phyloP scores from a whole-genome alignment of 192 early-diverging fungal genomes.

The Thoreauomyces humboldtii region DNA sequence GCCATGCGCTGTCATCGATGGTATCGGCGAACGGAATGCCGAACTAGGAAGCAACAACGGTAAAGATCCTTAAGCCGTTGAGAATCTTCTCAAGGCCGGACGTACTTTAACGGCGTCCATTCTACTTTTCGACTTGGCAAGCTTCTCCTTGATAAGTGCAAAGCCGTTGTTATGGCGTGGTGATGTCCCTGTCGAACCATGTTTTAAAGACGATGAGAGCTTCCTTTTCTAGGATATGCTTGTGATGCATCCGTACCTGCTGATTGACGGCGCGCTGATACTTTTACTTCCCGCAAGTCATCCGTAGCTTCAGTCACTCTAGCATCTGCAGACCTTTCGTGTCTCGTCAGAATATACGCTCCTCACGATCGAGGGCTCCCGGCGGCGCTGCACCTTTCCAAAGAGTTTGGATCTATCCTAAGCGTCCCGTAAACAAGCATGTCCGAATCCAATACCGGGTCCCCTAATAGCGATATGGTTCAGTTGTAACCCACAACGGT shows the following conservation, averaged over 20 bases:
- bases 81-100: not conserved
- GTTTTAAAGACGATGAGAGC: not conserved
- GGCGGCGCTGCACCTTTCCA: slow-evolving; percentile 23
- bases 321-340: slow-evolving; percentile 12
- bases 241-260: slow-evolving; percentile 11
- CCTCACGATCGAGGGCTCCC: too few species aligned
- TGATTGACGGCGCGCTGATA: slow-evolving; percentile 9
- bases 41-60: slow-evolving; percentile 25
- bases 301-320: slow-evolving; percentile 9
- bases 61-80: too few species aligned
- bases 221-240: not conserved
- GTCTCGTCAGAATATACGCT: too few species aligned
- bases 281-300: slow-evolving; percentile 12
- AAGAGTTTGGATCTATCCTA: slow-evolving; percentile 33
- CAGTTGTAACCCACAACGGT: not conserved
- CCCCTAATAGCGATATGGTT: slow-evolving; percentile 19
- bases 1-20: slow-evolving; percentile 26
- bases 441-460: slow-evolving; percentile 45
- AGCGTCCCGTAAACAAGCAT: slow-evolving; percentile 37
- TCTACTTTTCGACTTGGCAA: slow-evolving; percentile 43
- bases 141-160: slow-evolving; percentile 40
- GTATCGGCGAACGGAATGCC: slow-evolving; percentile 42
- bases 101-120: slow-evolving; percentile 47
- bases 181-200: slow-evolving; percentile 14
- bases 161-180: slow-evolving; percentile 40